These are phyloP conservation scores for Dendrothele bispora DNA, from an alignment of 768 basidiomycete species.

Conservation along the genomic window DNA sequence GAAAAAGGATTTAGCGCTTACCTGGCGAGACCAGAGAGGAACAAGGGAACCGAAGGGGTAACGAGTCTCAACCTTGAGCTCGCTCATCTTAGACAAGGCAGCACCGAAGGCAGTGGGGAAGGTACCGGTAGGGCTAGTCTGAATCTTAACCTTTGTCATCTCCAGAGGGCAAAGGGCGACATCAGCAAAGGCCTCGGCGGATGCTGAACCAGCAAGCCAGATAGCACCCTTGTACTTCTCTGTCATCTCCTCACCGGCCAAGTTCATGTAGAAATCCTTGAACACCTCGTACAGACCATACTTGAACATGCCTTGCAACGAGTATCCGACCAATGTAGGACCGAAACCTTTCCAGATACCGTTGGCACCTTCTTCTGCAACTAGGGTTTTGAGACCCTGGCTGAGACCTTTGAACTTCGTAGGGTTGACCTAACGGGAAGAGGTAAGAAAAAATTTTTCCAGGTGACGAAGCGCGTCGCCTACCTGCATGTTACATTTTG, in stretches of 20 bases:
- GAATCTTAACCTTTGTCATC: constrained; percentile 92
- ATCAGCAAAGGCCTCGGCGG: constrained; percentile 94
- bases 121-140: constrained; percentile 71
- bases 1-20: constrained; percentile 25
- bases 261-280: constrained; percentile 91
- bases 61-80: constrained; percentile 67
- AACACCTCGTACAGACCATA: constrained; percentile 97
- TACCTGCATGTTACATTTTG: constrained; percentile 92
- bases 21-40: constrained; percentile 88
- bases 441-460: background rate
- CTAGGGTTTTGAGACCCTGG: constrained; percentile 59
- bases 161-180: constrained; percentile 94
- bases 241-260: constrained; percentile 80
- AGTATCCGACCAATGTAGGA: constrained; percentile 92
- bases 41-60: constrained; percentile 85
- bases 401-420: constrained; percentile 70
- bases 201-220: constrained; percentile 93
- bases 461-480: constrained; percentile 16
- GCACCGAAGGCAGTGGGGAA: constrained; percentile 78
- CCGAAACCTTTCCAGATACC: constrained; percentile 96
- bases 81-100: constrained; percentile 71
- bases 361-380: constrained; percentile 77
- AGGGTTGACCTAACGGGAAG: constrained; percentile 62
- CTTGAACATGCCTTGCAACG: constrained; percentile 97
- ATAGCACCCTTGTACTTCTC: constrained; percentile 85